These are phyloP conservation scores for Aureobasidium zeae DNA, from an alignment of 2,329 filamentous ascomycete species.

Conservation along the genomic window DNA sequence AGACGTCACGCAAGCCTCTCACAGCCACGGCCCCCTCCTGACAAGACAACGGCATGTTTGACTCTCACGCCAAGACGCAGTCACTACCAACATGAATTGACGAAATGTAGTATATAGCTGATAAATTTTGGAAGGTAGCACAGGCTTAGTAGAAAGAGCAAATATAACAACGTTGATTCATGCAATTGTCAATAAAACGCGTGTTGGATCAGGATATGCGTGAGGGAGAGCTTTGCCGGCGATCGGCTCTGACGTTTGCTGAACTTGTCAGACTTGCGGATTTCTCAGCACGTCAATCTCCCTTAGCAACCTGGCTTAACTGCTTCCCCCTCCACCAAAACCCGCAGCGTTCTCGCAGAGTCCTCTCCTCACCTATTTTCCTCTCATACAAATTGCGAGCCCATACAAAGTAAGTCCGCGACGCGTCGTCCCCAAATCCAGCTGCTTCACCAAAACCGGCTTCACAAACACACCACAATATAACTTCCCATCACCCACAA, in stretches of 20 bases:
- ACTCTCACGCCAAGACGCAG: too few species aligned
- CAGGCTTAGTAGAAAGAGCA: too few species aligned
- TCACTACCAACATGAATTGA: too few species aligned
- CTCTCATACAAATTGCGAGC: constrained; percentile 4
- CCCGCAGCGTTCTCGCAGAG: neutral
- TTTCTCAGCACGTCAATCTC: too few species aligned
- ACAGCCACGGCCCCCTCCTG: neutral
- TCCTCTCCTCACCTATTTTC: neutral
- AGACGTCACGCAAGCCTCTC: neutral
- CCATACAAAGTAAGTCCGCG: constrained; percentile 1
- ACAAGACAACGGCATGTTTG: neutral
- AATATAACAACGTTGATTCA: neutral
- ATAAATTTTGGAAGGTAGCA: too few species aligned
- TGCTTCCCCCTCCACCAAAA: neutral
- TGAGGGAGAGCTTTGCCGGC: too few species aligned
- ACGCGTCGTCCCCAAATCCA: constrained; percentile 2
- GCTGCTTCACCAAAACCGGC: constrained; percentile 3
- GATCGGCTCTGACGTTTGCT: too few species aligned
- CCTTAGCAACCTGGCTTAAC: constrained; percentile 2
- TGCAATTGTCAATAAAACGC: neutral
- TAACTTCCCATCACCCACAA: neutral
- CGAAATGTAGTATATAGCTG: too few species aligned
- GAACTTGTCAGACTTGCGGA: too few species aligned
- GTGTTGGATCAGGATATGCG: neutral
- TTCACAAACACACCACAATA: constrained; percentile 1